Conservation (phyloP, 1,284 basidiomycete species). For the Peniophora sp. region DNA sequence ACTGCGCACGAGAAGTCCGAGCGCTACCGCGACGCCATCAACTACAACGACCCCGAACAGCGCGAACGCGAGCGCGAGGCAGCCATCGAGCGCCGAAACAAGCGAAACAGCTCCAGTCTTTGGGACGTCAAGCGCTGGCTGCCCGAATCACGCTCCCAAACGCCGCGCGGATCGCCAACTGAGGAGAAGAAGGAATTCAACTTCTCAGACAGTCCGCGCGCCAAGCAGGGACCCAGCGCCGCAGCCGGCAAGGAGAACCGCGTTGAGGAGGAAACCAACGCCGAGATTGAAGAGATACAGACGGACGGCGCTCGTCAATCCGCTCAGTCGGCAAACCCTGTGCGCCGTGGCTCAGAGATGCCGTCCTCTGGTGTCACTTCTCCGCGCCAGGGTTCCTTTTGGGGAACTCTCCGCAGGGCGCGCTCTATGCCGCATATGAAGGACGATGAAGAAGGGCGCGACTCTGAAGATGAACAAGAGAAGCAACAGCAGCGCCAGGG, state of each 20-base stretch:
- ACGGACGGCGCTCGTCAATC: neutral
- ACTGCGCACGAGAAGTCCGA: slow-evolving; percentile 19
- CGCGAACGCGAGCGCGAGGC: slow-evolving; percentile 32
- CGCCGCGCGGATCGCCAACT: slow-evolving; percentile 17
- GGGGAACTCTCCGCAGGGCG: slow-evolving; percentile 20
- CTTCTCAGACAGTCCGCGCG: slow-evolving; percentile 13
- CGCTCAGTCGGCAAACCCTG: neutral
- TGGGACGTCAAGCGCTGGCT: slow-evolving; percentile 43
- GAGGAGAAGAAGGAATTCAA: slow-evolving; percentile 33
- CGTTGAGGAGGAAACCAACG: slow-evolving; percentile 1
- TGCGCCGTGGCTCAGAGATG: neutral
- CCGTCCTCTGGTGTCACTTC: slow-evolving; percentile 7
- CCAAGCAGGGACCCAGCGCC: neutral
- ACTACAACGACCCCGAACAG: slow-evolving; percentile 30
- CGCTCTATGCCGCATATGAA: slow-evolving; percentile 39
- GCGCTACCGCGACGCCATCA: slow-evolving; percentile 57
- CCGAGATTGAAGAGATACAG: neutral
- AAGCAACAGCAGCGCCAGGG: slow-evolving; percentile 1
- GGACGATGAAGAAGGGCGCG: slow-evolving; percentile 7
- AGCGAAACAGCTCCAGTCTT: slow-evolving; percentile 42
- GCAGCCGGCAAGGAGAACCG: neutral
- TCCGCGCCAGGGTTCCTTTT: slow-evolving; percentile 4
- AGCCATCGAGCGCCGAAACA: slow-evolving; percentile 44
- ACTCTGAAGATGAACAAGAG: neutral
- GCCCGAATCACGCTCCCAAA: slow-evolving; percentile 34